phyloP scores from a whole-genome alignment of 768 basidiomycete genomes.

The Hemileccinum impolitum region DNA sequence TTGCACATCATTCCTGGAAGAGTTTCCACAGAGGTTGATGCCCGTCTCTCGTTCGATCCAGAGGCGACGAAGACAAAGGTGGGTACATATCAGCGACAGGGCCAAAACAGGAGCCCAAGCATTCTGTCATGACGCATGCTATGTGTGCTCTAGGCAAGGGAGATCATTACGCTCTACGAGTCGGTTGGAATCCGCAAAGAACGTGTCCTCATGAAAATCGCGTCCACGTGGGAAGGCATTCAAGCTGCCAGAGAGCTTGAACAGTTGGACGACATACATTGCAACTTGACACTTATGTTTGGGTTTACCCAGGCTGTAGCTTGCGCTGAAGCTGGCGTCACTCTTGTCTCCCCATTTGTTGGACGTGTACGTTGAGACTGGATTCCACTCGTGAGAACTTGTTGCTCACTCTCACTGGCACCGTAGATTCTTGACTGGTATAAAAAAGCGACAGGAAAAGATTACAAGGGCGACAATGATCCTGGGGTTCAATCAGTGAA shows the following conservation, averaged over 20 bases:
- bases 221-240: conserved; percentile 98
- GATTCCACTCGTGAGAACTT: neutral
- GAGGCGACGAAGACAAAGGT: conserved; percentile 83
- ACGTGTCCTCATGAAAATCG: conserved; percentile 96
- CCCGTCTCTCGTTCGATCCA: conserved; percentile 91
- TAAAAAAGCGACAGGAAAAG: conserved; percentile 83
- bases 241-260: conserved; percentile 95
- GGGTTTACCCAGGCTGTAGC: conserved; percentile 97
- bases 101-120: too few species aligned
- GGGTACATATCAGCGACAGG: neutral
- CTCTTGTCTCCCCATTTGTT: conserved; percentile 96
- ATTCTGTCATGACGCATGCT: neutral
- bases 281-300: conserved; percentile 96
- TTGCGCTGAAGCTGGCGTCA: conserved; percentile 95
- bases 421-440: conserved; percentile 94
- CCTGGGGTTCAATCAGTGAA: conserved; percentile 94
- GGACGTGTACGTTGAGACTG: conserved; percentile 67
- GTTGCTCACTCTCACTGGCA: conserved; percentile 28
- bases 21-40: conserved; percentile 97
- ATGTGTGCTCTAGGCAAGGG: conserved; percentile 47
- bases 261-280: conserved; percentile 85
- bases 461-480: conserved; percentile 85
- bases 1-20: conserved; percentile 91
- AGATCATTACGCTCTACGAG: conserved; percentile 89
- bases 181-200: conserved; percentile 86